phyloP scores from a whole-genome alignment of 179 eudicot genomes.

The Corrigiola litoralis region DNA sequence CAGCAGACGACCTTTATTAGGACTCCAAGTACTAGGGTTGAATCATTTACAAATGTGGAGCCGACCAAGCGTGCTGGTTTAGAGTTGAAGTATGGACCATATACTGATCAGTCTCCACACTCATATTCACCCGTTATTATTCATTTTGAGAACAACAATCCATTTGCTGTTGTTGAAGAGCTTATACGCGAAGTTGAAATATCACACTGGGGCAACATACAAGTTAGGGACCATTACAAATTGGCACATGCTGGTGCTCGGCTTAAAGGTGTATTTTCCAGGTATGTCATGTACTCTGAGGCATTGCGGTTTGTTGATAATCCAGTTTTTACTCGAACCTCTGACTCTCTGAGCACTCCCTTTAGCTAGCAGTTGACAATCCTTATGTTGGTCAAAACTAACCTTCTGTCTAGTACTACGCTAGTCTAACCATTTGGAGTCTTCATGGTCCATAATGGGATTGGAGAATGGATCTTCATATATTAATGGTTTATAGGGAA shows the following conservation, averaged over 20 bases:
- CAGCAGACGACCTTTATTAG: slow-evolving; percentile 64
- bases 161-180: slow-evolving; percentile 97
- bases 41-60: slow-evolving; percentile 76
- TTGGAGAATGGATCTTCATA: too few relatives aligned
- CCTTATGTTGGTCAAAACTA: background rate
- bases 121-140: slow-evolving; percentile 66
- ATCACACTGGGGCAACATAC: slow-evolving; percentile 95
- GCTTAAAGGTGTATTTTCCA: slow-evolving; percentile 91
- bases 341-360: background rate
- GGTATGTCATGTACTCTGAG: slow-evolving; percentile 34
- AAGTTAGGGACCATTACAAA: slow-evolving; percentile 72
- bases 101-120: slow-evolving; percentile 50
- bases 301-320: slow-evolving; percentile 7
- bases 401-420: background rate
- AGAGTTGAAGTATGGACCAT: slow-evolving; percentile 90
- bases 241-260: slow-evolving; percentile 88
- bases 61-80: slow-evolving; percentile 61
- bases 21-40: slow-evolving; percentile 72
- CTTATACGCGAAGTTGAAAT: slow-evolving; percentile 89
- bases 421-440: background rate
- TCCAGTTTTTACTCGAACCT: background rate
- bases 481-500: too few relatives aligned
- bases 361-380: background rate
- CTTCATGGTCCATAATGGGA: background rate
- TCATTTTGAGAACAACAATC: slow-evolving; percentile 87